phyloP scores from a whole-genome alignment of 169 alveolate species.

The Plasmodium falciparum region DNA sequence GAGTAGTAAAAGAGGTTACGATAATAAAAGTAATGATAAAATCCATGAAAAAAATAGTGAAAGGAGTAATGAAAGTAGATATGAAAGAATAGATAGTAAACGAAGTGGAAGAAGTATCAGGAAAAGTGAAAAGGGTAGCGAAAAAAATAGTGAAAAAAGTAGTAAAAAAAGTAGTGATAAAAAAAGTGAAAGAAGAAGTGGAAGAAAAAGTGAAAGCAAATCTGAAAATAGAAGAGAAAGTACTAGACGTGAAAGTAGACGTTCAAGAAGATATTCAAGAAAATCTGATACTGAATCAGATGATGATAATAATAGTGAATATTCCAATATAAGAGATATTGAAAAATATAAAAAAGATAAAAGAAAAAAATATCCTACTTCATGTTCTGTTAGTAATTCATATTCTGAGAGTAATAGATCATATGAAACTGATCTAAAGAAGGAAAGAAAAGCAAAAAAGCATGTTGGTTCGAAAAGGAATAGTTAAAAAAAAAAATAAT shows the following conservation, averaged over 20 bases:
- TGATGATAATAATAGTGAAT: neutral
- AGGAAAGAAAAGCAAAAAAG: constrained; percentile 7
- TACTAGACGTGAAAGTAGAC: neutral
- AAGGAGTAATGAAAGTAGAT: neutral
- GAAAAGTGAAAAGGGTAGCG: neutral
- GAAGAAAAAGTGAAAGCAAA: constrained; percentile 1
- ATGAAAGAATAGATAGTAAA: neutral
- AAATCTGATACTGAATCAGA: neutral
- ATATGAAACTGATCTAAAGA: neutral
- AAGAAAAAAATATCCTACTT: neutral
- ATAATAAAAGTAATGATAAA: constrained; percentile 1
- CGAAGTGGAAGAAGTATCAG: constrained; percentile 4
- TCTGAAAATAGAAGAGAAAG: neutral
- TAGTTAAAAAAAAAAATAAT: constrained; percentile 7
- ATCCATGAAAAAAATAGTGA: constrained; percentile 3
- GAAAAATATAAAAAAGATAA: neutral
- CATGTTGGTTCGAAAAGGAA: too few species aligned
- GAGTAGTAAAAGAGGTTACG: constrained; percentile 1
- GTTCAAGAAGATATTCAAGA: neutral
- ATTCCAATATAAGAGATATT: neutral
- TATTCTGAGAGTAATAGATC: constrained; percentile 17
- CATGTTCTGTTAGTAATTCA: neutral
- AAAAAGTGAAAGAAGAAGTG: constrained; percentile 13
- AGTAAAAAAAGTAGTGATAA: neutral
- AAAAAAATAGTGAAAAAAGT: neutral